Evolutionary conservation across 768 basidiomycete species (phyloP), one percentile per base, ranked within the genome.

Genomic region (Coprinopsis cinerea): DNA sequence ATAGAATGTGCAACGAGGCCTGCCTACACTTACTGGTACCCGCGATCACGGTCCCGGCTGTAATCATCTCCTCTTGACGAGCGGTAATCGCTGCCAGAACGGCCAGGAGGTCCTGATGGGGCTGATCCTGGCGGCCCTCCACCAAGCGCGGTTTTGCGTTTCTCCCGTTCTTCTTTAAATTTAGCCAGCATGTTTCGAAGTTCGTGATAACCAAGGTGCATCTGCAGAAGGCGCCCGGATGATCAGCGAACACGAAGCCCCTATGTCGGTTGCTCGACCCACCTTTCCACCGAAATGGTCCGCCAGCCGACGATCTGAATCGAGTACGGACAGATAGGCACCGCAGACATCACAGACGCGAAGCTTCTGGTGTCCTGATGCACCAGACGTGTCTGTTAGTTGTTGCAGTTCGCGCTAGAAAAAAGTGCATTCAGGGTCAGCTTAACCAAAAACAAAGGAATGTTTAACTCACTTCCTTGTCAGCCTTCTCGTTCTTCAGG

Each of bases 211-310:
- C 96, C 96, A 61, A 98, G 69, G 75, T 98, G 96, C 91, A 99
- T 95, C 96, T 97, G 65, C 47, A 63, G 63, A 58, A 64, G 60
- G 57, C 62, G 53, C 63, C 58, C 9, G 30, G 36, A 58, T 53
- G 54, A 57, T 43, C 47, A 53, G 23, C 23, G 22, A 22, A 34
- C 40, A 40, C 42, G 47, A 57, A 57, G 26, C 57, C 49, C 50
- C 47, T 26, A 48, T 10, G 36, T 39, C 48, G 27, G 48, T 43
- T 26, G 17, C 53, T 32, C 47, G 46, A 53, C 4, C 17, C 68
- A 91, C 95, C 76, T 99, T 99, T 61, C 96, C 96, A 69, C 96
- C 96, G 74, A 99, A 99, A 68, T 99, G 96, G 74, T 99, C 96
- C 45, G 96, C 96, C 53, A 99, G 74, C 65, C 96, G 92, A 65